Evolutionary conservation across 164 flowering plant species (phyloP).

Genomic region (Magnolia changhungtana): DNA sequence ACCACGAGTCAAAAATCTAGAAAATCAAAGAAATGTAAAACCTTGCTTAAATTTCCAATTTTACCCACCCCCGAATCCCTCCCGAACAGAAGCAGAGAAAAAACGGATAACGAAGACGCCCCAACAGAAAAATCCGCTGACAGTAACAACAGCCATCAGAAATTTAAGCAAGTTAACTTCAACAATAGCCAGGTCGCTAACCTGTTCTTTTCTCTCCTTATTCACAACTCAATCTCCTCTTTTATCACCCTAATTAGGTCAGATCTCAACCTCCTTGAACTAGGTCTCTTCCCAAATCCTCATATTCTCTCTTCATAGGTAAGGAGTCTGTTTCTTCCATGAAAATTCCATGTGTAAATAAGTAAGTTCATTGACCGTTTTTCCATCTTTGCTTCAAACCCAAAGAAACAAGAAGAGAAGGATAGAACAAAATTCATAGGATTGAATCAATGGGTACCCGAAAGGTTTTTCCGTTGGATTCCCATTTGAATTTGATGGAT

Average conservation of each 20-base stretch:
- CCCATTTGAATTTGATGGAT: constrained; percentile 18
- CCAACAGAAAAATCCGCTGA: constrained; percentile 8
- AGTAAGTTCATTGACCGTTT: neutral
- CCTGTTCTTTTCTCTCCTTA: constrained; percentile 10
- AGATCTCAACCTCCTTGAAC: constrained; percentile 2
- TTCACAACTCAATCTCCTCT: constrained; percentile 2
- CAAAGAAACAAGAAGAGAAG: neutral
- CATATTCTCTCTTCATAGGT: constrained; percentile 8
- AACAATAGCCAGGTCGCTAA: constrained; percentile 9
- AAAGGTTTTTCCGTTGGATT: constrained; percentile 2
- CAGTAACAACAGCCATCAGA: constrained; percentile 10
- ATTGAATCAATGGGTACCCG: constrained; percentile 11
- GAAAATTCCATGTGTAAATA: constrained; percentile 8
- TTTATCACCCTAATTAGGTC: constrained; percentile 6
- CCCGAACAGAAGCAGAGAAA: neutral
- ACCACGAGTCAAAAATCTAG: neutral
- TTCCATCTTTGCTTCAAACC: constrained; percentile 12
- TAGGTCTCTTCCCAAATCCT: constrained; percentile 1
- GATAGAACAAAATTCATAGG: neutral
- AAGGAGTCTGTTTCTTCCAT: constrained; percentile 5
- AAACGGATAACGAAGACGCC: neutral
- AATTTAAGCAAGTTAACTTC: constrained; percentile 5
- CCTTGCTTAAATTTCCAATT: constrained; percentile 6
- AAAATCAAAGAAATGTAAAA: neutral
- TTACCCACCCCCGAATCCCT: neutral